Conservation (phyloP, 2,329 filamentous ascomycete species). For the Alternaria atra region DNA sequence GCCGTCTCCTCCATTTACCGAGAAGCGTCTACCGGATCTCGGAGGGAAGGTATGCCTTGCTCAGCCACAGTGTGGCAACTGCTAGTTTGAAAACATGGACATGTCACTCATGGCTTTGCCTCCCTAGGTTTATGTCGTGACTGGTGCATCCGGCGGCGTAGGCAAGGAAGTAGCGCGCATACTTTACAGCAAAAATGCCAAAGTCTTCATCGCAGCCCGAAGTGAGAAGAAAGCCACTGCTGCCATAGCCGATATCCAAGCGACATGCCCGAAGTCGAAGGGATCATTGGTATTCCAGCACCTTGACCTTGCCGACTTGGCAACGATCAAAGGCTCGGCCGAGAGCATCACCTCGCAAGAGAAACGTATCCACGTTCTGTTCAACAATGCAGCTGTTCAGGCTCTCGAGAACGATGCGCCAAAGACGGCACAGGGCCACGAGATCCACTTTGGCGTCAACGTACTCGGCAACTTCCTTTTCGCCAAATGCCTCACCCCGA, state of each 20-base stretch:
- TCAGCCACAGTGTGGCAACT: too few relatives aligned
- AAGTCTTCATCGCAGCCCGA: slow-evolving; percentile 63
- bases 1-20: slow-evolving; percentile 52
- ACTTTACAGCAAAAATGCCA: slow-evolving; percentile 62
- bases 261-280: neutral
- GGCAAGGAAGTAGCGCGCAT: slow-evolving; percentile 62
- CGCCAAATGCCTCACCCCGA: too few relatives aligned
- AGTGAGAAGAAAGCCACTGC: slow-evolving; percentile 19
- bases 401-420: slow-evolving; percentile 16
- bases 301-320: neutral
- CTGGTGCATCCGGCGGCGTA: slow-evolving; percentile 57
- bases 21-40: slow-evolving; percentile 53
- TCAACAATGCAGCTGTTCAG: slow-evolving; percentile 44
- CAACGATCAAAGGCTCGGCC: slow-evolving; percentile 31
- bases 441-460: slow-evolving; percentile 50
- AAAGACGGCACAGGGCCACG: slow-evolving; percentile 28
- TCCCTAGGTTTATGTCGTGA: slow-evolving; percentile 62
- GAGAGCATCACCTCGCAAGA: slow-evolving; percentile 49
- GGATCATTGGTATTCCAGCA: neutral
- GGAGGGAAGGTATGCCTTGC: slow-evolving; percentile 15
- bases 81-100: too few relatives aligned
- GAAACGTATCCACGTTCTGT: slow-evolving; percentile 52
- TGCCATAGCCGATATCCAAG: neutral
- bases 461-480: slow-evolving; percentile 52
- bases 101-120: too few relatives aligned